Evolutionary conservation across 179 eudicot species (phyloP).

Genomic region (Camellia oleifera): DNA sequence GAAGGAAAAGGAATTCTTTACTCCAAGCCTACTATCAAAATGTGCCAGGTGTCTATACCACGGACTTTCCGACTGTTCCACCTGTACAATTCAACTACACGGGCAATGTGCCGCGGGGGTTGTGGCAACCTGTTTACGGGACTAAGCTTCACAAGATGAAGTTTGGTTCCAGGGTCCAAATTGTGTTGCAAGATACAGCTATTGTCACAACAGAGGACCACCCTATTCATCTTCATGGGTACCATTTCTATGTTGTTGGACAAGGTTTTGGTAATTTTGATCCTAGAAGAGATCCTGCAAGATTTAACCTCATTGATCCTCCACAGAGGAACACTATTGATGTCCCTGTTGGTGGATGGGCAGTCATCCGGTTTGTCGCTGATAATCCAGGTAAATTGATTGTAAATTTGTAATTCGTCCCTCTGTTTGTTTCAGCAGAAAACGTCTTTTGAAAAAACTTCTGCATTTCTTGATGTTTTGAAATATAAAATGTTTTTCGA

Average conservation of each 20-base stretch:
- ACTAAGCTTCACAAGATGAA: conserved; percentile 57
- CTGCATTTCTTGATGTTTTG: too few relatives aligned
- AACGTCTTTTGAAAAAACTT: too few relatives aligned
- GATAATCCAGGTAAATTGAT: conserved; percentile 69
- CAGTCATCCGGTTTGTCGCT: conserved; percentile 68
- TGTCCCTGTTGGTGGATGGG: conserved; percentile 80
- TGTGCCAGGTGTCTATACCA: conserved; percentile 51
- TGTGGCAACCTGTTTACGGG: conserved; percentile 56
- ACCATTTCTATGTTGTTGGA: conserved; percentile 63
- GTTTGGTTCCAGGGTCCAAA: conserved; percentile 54
- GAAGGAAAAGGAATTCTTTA: conserved; percentile 44
- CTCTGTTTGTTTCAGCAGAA: too few relatives aligned
- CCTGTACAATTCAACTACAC: conserved; percentile 54
- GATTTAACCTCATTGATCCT: conserved; percentile 65
- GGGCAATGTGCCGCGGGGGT: conserved; percentile 45
- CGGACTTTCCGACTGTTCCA: conserved; percentile 61
- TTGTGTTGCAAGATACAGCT: conserved; percentile 63
- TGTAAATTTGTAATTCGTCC: too few relatives aligned
- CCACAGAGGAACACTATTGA: conserved; percentile 65
- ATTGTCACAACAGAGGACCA: conserved; percentile 66
- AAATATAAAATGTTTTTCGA: too few relatives aligned
- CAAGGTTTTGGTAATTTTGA: conserved; percentile 64
- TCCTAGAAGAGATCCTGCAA: conserved; percentile 36
- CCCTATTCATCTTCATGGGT: conserved; percentile 78
- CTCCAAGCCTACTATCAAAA: conserved; percentile 59